A percentile compares a stretch with the other conserved stretches of the same genome.
Conservation (phyloP, 78 protist species). For the Dictyostelium brefeldianum region DNA sequence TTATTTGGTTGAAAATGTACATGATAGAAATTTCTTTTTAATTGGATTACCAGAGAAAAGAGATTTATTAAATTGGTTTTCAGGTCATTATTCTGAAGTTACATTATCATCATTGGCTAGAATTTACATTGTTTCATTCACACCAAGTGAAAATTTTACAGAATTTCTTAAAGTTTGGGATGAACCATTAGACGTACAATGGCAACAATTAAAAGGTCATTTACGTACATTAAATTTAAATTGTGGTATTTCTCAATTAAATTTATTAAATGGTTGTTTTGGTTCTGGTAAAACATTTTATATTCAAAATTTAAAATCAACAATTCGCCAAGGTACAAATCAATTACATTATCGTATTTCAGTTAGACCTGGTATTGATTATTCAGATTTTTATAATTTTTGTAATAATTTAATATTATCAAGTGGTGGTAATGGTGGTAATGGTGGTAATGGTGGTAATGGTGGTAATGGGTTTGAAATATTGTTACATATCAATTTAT, state of each 20-base stretch:
- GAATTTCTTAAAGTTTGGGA: conserved; percentile 22
- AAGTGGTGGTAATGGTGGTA: not conserved
- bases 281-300: conserved; percentile 63
- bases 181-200: not conserved
- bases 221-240: not conserved
- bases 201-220: not conserved
- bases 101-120: conserved; percentile 4
- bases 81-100: conserved; percentile 7
- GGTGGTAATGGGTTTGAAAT: not conserved
- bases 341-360: not conserved
- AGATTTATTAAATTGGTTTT: conserved; percentile 33
- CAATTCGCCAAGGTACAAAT: not conserved
- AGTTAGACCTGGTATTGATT: not conserved
- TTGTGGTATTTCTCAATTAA: not conserved
- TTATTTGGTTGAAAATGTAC: conserved; percentile 2
- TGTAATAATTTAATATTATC: not conserved
- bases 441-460: not conserved
- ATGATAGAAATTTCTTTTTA: conserved; percentile 9
- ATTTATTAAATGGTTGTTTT: conserved; percentile 12
- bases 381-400: not conserved
- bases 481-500: not conserved
- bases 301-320: not conserved
- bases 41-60: conserved; percentile 40
- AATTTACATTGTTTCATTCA: conserved; percentile 33
- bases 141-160: not conserved